Evolutionary conservation across 2,329 filamentous ascomycete genomes (phyloP).

Genomic region (Ophiocordyceps unilateralis): DNA sequence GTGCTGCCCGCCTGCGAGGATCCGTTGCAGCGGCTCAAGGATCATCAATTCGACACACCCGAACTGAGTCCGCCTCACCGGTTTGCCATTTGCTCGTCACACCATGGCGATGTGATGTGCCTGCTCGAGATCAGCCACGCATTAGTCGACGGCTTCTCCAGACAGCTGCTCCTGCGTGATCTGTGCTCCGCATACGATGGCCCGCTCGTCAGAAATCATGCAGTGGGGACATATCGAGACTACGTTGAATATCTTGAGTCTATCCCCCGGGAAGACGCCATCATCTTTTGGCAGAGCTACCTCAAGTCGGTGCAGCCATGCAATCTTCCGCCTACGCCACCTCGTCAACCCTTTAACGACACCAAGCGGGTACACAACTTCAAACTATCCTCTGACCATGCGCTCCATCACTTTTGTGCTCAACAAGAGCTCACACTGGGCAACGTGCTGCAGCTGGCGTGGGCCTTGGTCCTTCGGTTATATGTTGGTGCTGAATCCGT

Average conservation of each 20-base stretch:
- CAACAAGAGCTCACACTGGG: not conserved
- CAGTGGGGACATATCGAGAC: not conserved
- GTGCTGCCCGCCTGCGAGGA: not conserved
- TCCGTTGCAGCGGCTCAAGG: not conserved
- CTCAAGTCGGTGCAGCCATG: too few species aligned
- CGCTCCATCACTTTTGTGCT: not conserved
- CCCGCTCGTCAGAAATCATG: not conserved
- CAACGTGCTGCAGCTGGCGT: not conserved
- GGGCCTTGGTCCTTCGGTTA: not conserved
- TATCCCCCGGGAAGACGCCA: too few species aligned
- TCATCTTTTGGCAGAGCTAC: too few species aligned
- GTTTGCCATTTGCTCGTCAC: not conserved
- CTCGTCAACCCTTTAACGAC: too few species aligned
- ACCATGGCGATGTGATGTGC: not conserved
- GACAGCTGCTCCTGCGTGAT: not conserved
- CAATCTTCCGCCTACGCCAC: too few species aligned
- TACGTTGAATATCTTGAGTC: not conserved
- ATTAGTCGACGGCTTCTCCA: not conserved
- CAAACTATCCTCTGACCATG: not conserved
- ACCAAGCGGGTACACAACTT: not conserved
- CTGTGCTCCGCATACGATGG: not conserved
- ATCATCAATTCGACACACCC: not conserved
- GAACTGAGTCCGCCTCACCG: not conserved
- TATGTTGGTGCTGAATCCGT: not conserved
- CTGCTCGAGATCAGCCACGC: not conserved